These are phyloP conservation scores for Aspergillus fijiensis DNA, from an alignment of 2,329 filamentous ascomycete genomes.

Conservation along the genomic window DNA sequence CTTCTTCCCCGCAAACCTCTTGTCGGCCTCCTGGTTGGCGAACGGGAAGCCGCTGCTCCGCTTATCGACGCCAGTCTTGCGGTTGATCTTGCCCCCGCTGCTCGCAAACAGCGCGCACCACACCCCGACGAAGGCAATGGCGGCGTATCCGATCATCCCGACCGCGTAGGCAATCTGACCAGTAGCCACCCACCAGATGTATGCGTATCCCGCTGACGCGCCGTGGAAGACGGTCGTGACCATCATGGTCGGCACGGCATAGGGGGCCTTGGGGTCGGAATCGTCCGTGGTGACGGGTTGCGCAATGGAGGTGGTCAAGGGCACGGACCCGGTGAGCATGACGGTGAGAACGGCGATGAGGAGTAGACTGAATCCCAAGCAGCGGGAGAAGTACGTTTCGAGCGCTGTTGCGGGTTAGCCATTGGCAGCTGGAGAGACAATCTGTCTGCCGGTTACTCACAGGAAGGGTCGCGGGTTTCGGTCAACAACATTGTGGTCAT, in stretches of 20 bases:
- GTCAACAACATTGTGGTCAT: slow-evolving; percentile 60
- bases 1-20: slow-evolving; percentile 45
- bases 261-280: slow-evolving; percentile 55
- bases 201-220: slow-evolving; percentile 63
- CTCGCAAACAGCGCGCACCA: slow-evolving; percentile 64
- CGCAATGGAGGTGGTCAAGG: slow-evolving; percentile 55
- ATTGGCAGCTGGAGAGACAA: background rate
- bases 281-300: slow-evolving; percentile 45
- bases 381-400: slow-evolving; percentile 72
- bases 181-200: slow-evolving; percentile 61
- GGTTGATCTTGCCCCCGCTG: slow-evolving; percentile 57
- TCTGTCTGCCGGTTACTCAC: slow-evolving; percentile 39
- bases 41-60: slow-evolving; percentile 66
- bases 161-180: slow-evolving; percentile 60
- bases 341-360: slow-evolving; percentile 64
- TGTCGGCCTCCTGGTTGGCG: slow-evolving; percentile 58
- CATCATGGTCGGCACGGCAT: slow-evolving; percentile 64
- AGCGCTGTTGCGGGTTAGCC: slow-evolving; percentile 47
- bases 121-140: slow-evolving; percentile 61
- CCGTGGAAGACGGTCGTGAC: slow-evolving; percentile 68
- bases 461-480: slow-evolving; percentile 55
- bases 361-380: slow-evolving; percentile 66
- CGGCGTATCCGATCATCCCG: slow-evolving; percentile 57
- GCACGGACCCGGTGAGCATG: slow-evolving; percentile 68
- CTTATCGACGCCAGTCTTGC: slow-evolving; percentile 66